Base-by-base conservation (phyloP, 345 rosid genomes). In the Salix exigua region DNA sequence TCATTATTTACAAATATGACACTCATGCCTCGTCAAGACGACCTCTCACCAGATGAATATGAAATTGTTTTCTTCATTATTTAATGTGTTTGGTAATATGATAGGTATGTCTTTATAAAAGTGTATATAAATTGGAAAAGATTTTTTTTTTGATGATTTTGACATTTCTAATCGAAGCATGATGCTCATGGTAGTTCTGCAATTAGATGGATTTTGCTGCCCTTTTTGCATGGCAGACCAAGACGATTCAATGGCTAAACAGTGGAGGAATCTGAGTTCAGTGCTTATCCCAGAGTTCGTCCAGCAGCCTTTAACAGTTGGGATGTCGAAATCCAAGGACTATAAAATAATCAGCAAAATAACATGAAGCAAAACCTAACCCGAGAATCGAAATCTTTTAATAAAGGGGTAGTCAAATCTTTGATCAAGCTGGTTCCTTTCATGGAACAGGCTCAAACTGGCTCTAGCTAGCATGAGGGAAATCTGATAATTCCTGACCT, bases 281-380 rank as follows among this genome's bases (percentile, higher is more conserved):
- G 64, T 35, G 33, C 30, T 74, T 37, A 30, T 70, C 62, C 66
- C 7, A 68, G 78, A 76, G 75, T 74, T 28, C 21, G 79, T 72
- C 84, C 88, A 87, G 81, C 89, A 75, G 81, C 87, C 87, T 79
- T 67, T 80, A 61, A 74, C 73, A 65, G 86, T 69, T 78, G 74
- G 48, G 77, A 70, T 77, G 84, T 86, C 82, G 53, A 25, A 51
- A 51, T 86, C 82, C 14, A 1, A 62, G 48, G 50, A 60, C 74
- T 66, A 33, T 31, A 30, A 30, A 50, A 77, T 13, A 40, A 65
- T 25, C 25, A 72, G 0, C 30, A 33, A n/a, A n/a, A 44, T 0
- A n/a, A 18, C 13, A 50, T 10, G 28, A 76, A 77, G 23, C 25
- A 72, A 26, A 79, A 77, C 79, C 85, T 60, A 77, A 79, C 75